Conservation (phyloP, 2,329 filamentous ascomycete species). For the Exophiala viscosa region DNA sequence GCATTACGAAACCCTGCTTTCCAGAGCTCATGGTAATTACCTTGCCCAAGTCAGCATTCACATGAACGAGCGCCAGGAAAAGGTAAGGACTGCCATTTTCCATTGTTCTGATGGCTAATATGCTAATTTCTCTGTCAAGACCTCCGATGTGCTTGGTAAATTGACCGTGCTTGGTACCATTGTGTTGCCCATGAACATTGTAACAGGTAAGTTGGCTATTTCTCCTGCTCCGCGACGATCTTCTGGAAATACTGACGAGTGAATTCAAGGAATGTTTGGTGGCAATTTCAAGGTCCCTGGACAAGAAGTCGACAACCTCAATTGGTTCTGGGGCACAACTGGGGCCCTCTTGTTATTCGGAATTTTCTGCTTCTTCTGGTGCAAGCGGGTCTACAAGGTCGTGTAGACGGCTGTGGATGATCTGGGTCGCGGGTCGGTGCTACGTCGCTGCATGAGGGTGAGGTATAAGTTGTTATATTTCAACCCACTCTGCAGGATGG, state of each 20-base stretch:
- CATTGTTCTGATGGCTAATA: background rate
- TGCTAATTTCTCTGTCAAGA: slow-evolving; percentile 38
- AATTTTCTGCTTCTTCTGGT: slow-evolving; percentile 71
- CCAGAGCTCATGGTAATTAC: slow-evolving; percentile 90
- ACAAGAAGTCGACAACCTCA: slow-evolving; percentile 73
- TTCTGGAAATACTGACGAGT: background rate
- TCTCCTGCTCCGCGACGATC: background rate
- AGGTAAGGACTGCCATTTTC: slow-evolving; percentile 38
- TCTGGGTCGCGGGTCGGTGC: too few relatives aligned
- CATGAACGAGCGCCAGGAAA: slow-evolving; percentile 96
- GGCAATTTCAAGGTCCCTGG: slow-evolving; percentile 88
- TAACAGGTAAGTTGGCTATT: slow-evolving; percentile 79
- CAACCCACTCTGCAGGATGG: too few relatives aligned
- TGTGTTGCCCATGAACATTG: slow-evolving; percentile 97
- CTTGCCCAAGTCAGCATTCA: slow-evolving; percentile 98
- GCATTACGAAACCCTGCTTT: slow-evolving; percentile 95
- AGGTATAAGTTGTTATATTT: too few relatives aligned
- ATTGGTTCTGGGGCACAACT: slow-evolving; percentile 72
- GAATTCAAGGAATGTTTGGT: slow-evolving; percentile 47
- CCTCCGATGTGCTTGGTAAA: slow-evolving; percentile 89
- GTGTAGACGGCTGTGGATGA: slow-evolving; percentile 45
- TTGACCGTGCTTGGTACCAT: slow-evolving; percentile 95
- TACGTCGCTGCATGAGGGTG: too few relatives aligned
- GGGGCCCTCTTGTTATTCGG: slow-evolving; percentile 75
- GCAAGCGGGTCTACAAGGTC: slow-evolving; percentile 79